Evolutionary conservation across 495 filamentous ascomycete genomes (phyloP).

Genomic region (Trichocladium uniseriatum): DNA sequence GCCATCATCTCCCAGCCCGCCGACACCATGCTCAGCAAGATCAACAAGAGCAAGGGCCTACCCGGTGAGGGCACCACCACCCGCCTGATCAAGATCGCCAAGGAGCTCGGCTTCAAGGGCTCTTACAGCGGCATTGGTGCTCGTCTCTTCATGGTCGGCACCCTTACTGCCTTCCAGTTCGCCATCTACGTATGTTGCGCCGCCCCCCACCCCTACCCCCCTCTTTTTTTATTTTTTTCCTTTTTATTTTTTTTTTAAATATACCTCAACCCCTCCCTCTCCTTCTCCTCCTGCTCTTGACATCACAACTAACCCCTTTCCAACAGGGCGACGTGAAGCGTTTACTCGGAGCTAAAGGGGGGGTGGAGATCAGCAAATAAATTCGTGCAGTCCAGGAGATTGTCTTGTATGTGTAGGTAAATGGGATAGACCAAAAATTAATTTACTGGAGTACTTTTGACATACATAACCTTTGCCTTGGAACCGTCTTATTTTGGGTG

Average conservation of each 20-base stretch:
- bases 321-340: conserved; percentile 28
- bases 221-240: neutral
- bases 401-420: no score
- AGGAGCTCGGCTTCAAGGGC: conserved; percentile 85
- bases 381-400: no score
- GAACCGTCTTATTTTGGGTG: no score
- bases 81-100: conserved; percentile 91
- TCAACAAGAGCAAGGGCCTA: conserved; percentile 98
- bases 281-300: no score
- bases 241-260: neutral
- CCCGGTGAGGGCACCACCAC: conserved; percentile 89
- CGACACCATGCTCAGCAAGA: conserved; percentile 98
- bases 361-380: conserved; percentile 65
- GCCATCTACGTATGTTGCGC: conserved; percentile 60
- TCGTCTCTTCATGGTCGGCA: conserved; percentile 75
- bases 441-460: no score
- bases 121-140: conserved; percentile 89
- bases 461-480: no score
- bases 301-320: neutral
- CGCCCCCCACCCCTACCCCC: neutral
- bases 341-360: conserved; percentile 56
- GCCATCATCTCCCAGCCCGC: conserved; percentile 95
- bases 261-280: no score
- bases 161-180: conserved; percentile 86
- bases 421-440: no score